Base-by-base conservation (phyloP, 2,329 filamentous ascomycete genomes). In the Colletotrichum trifolii region DNA sequence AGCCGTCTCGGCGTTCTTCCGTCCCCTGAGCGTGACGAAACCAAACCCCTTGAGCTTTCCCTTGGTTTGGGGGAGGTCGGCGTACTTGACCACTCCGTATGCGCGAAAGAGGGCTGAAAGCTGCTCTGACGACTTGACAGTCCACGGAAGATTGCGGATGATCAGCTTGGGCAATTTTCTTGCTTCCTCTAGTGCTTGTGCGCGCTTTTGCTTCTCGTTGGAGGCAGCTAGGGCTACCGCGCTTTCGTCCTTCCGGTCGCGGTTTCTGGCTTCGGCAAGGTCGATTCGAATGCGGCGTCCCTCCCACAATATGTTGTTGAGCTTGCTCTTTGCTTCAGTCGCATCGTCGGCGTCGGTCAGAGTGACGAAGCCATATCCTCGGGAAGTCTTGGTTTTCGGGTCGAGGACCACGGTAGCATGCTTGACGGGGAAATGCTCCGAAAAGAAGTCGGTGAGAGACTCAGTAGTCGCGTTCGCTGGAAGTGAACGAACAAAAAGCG, bases 341-440 rank as follows among this genome's bases (percentile, higher is more conserved):
- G 95, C 94, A 81, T 99, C 96, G 69, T 97, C 94, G 36, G 91
- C 87, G 75, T 99, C 96, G 71, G 94, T 93, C 73, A 99, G 96
- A 2, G 96, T 98, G 62, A 99, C 95, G 78, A 99, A 99, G 57
- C 96, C 96, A 77, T 94, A 99, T 15, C 96, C 95, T 74, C 93
- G 91, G 12, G 93, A 97, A 71, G 89, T 83, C 74, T 97, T 97
- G 2, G 94, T 97, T 69, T 89, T 84, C 13, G 91, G 89, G 75
- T 99, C 95, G 61, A 91, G 81, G 43, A 99, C 94, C 5, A 97
- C 94, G n/a, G 91, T 92, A 56, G 96, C 95, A 78, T 98, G 95
- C 78, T 97, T 98, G 75, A 99, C 88, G 8, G 96, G 94, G 73
- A 93, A 98, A 65, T 94, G 91, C 76, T 97, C 89, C 7, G 96